Percentiles rank a stretch among this genome's conserved stretches.
Evolutionary conservation across 768 basidiomycete species (phyloP).

Genomic region (Pleurotus giganteus): DNA sequence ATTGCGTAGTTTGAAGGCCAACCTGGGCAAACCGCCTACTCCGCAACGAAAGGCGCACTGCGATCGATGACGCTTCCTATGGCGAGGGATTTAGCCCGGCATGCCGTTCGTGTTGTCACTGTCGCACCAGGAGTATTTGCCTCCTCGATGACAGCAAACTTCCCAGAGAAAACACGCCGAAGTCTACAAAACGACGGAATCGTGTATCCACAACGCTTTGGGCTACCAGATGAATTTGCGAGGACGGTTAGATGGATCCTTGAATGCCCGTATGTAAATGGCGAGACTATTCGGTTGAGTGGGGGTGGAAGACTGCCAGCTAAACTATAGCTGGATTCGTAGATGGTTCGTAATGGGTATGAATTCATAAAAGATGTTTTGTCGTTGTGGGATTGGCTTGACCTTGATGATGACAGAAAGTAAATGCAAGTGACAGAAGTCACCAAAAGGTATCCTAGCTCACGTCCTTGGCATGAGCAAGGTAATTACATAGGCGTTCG

Average conservation of each 20-base stretch:
- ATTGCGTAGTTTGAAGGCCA: conserved; percentile 49
- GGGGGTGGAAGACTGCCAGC: conserved; percentile 40
- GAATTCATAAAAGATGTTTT: too few relatives aligned
- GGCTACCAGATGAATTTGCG: conserved; percentile 48
- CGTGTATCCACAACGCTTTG: conserved; percentile 46
- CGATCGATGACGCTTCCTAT: conserved; percentile 58
- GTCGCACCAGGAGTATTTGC: conserved; percentile 56
- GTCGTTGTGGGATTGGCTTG: too few relatives aligned
- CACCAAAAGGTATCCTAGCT: too few relatives aligned
- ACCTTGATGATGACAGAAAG: too few relatives aligned
- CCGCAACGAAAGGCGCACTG: conserved; percentile 56
- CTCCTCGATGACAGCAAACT: conserved; percentile 39
- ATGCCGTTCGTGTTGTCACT: conserved; percentile 52
- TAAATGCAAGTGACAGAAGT: too few relatives aligned
- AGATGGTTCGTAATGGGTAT: background rate
- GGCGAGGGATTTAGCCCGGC: conserved; percentile 54
- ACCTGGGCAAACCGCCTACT: conserved; percentile 55
- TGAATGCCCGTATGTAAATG: conserved; percentile 54
- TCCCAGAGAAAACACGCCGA: conserved; percentile 33
- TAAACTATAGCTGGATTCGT: conserved; percentile 27
- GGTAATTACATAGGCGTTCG: background rate
- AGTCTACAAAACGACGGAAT: conserved; percentile 38
- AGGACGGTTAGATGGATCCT: conserved; percentile 47
- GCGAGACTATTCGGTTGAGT: conserved; percentile 47
- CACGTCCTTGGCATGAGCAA: too few relatives aligned